phyloP scores from a whole-genome alignment of 2,329 filamentous ascomycete species.

The Pseudogymnoascus sp. region DNA sequence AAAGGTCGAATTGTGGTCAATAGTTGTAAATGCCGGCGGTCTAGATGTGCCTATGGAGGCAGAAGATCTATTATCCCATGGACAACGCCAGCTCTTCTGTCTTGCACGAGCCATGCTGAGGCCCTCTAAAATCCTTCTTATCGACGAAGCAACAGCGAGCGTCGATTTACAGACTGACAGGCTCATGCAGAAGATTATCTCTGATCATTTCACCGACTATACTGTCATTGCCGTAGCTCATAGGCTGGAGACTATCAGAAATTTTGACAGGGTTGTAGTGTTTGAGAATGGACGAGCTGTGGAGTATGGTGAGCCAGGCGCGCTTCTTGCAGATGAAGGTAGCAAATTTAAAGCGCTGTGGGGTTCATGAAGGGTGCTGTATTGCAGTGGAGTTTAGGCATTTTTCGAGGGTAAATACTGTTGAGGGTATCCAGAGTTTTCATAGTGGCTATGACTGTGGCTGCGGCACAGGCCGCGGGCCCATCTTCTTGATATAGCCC shows the following conservation, averaged over 20 bases:
- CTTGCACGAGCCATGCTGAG: slow-evolving; percentile 38
- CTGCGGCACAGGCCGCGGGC: too few relatives aligned
- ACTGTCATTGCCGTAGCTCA: slow-evolving; percentile 35
- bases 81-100: slow-evolving; percentile 40
- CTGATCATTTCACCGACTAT: slow-evolving; percentile 39
- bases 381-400: background rate
- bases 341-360: slow-evolving; percentile 17
- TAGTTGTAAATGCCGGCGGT: slow-evolving; percentile 31
- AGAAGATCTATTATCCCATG: slow-evolving; percentile 32
- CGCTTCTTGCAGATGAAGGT: slow-evolving; percentile 37
- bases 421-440: too few relatives aligned
- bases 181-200: slow-evolving; percentile 43
- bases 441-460: too few relatives aligned
- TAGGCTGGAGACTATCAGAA: slow-evolving; percentile 30
- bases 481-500: background rate
- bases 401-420: too few relatives aligned
- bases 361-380: slow-evolving; percentile 11
- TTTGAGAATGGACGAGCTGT: slow-evolving; percentile 48
- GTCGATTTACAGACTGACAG: slow-evolving; percentile 44
- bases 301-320: slow-evolving; percentile 78
- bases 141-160: slow-evolving; percentile 26
- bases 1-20: slow-evolving; percentile 35
- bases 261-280: slow-evolving; percentile 37
- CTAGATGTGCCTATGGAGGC: slow-evolving; percentile 29
- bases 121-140: slow-evolving; percentile 27